A percentile compares a stretch with the other conserved stretches of the same genome.
Conservation (phyloP, 31 red algal species). For the Asparagopsis taxiformis region DNA sequence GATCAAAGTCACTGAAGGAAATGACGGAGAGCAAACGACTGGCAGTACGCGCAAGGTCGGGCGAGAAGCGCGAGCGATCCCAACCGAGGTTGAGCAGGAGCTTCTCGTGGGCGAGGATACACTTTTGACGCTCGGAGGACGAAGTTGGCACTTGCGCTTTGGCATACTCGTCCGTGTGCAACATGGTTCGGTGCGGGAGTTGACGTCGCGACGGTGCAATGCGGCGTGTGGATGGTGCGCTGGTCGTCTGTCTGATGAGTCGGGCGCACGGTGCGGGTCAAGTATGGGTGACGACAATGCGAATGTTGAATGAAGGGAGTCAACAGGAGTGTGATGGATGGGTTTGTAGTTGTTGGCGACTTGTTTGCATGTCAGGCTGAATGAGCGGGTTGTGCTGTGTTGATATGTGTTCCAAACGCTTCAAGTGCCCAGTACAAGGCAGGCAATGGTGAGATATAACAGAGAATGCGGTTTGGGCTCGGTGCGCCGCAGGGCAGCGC, state of each 20-base stretch:
- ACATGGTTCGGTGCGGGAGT: constrained; percentile 5
- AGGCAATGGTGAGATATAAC: background rate
- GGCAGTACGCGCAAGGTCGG: constrained; percentile 48
- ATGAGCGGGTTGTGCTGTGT: background rate
- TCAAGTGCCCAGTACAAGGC: background rate
- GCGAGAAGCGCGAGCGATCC: constrained; percentile 64
- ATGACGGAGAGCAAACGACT: constrained; percentile 60
- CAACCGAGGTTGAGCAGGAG: constrained; percentile 47
- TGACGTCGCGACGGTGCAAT: background rate
- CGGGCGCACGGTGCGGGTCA: background rate
- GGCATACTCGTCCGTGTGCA: constrained; percentile 50
- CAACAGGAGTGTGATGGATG: background rate
- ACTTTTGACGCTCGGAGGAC: constrained; percentile 63
- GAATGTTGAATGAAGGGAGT: background rate
- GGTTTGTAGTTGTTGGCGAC: background rate
- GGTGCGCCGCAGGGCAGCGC: background rate
- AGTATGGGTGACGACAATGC: no score
- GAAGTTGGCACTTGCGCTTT: constrained; percentile 36
- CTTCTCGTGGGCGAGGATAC: constrained; percentile 70
- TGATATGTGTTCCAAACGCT: background rate
- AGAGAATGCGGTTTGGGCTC: background rate
- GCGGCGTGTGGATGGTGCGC: no score
- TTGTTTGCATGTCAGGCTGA: background rate
- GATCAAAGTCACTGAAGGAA: constrained; percentile 57
- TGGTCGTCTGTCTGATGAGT: background rate